Conservation (phyloP, 177 flowering plant genomes). For the Telopea speciosissima region DNA sequence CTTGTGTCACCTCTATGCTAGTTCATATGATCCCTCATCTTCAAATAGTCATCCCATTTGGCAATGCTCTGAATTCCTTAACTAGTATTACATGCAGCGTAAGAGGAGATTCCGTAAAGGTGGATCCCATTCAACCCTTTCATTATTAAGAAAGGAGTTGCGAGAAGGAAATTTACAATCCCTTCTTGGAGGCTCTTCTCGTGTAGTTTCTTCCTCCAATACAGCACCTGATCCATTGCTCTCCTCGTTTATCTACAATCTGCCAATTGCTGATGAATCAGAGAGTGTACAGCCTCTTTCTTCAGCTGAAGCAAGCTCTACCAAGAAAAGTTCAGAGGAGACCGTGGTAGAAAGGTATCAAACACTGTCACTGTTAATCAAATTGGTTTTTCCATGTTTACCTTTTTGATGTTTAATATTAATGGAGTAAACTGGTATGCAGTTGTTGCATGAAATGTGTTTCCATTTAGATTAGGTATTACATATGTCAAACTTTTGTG, state of each 20-base stretch:
- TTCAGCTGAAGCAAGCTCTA: slow-evolving; percentile 33
- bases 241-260: slow-evolving; percentile 63
- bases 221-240: slow-evolving; percentile 81
- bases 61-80: slow-evolving; percentile 31
- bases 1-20: neutral
- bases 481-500: neutral
- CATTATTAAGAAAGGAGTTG: slow-evolving; percentile 77
- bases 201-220: slow-evolving; percentile 50
- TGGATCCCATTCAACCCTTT: slow-evolving; percentile 72
- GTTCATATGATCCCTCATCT: neutral
- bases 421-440: neutral
- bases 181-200: slow-evolving; percentile 70
- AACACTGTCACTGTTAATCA: neutral
- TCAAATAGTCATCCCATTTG: too few species aligned
- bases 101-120: slow-evolving; percentile 71
- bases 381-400: neutral
- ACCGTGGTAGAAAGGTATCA: slow-evolving; percentile 44
- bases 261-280: slow-evolving; percentile 57
- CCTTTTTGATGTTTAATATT: too few species aligned
- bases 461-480: too few species aligned
- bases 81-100: slow-evolving; percentile 67
- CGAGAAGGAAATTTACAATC: slow-evolving; percentile 75
- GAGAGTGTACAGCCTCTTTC: slow-evolving; percentile 33
- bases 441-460: neutral
- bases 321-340: slow-evolving; percentile 38